Evolutionary conservation across 805 yeast genomes (phyloP).

Genomic region (Metschnikowia proteae): DNA sequence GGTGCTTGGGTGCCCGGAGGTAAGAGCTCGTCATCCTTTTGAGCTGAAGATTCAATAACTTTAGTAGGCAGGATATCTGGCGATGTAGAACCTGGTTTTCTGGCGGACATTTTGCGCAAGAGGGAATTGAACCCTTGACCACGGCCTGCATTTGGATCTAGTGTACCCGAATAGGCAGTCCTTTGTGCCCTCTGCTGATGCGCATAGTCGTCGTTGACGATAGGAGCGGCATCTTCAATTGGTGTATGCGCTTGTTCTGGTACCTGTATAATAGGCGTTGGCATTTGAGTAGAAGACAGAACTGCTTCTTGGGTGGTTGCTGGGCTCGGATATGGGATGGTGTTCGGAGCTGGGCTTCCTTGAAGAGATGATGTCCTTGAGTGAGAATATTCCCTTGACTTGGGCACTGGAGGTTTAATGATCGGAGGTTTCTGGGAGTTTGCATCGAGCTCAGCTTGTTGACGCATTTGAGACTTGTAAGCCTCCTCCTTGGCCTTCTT

Average conservation of each 20-base stretch:
- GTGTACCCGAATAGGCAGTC: slow-evolving; percentile 23
- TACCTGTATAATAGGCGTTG: slow-evolving; percentile 11
- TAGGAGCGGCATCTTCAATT: neutral
- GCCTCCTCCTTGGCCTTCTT: slow-evolving; percentile 57
- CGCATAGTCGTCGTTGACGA: neutral
- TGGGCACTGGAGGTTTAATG: slow-evolving; percentile 2
- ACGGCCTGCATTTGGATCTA: slow-evolving; percentile 32
- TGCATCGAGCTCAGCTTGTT: slow-evolving; percentile 12
- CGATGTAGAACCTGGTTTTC: slow-evolving; percentile 22
- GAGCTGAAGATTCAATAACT: slow-evolving; percentile 3
- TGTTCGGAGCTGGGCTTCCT: neutral
- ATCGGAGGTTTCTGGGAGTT: neutral
- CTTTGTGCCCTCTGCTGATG: slow-evolving; percentile 1
- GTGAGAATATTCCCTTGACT: neutral
- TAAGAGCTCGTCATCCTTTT: neutral
- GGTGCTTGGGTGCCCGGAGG: neutral
- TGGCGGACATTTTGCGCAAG: slow-evolving; percentile 35
- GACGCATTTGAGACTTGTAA: slow-evolving; percentile 27
- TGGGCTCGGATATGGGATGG: slow-evolving; percentile 2
- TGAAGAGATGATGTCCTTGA: slow-evolving; percentile 1
- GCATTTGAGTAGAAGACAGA: neutral
- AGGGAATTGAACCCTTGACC: slow-evolving; percentile 33
- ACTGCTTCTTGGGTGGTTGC: slow-evolving; percentile 2
- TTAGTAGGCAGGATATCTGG: slow-evolving; percentile 7
- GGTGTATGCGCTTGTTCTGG: slow-evolving; percentile 43